Evolutionary conservation across 2,329 filamentous ascomycete genomes (phyloP).

Genomic region (Cytospora paraplurivora): DNA sequence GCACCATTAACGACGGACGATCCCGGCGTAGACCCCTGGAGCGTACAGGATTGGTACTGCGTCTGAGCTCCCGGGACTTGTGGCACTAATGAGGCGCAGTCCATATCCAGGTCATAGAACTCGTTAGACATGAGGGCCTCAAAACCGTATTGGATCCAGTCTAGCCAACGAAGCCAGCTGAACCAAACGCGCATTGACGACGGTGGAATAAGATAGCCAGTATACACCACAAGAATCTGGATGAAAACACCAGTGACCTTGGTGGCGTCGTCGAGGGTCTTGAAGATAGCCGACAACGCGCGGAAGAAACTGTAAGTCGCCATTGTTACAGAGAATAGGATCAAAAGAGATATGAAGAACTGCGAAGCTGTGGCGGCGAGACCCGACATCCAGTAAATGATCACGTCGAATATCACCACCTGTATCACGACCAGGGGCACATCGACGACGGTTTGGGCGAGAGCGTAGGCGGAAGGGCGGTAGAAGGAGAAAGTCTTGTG

Average conservation of each 20-base stretch:
- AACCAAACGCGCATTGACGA: slow-evolving; percentile 66
- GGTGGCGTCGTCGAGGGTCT: slow-evolving; percentile 60
- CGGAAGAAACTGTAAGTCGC: slow-evolving; percentile 45
- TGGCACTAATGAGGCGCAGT: slow-evolving; percentile 56
- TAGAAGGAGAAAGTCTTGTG: slow-evolving; percentile 60
- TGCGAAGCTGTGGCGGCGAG: slow-evolving; percentile 51
- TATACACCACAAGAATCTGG: slow-evolving; percentile 57
- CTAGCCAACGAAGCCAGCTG: slow-evolving; percentile 64
- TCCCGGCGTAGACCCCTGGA: slow-evolving; percentile 52
- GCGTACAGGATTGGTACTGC: slow-evolving; percentile 8
- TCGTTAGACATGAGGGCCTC: slow-evolving; percentile 71
- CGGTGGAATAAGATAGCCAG: slow-evolving; percentile 64
- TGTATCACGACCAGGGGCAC: slow-evolving; percentile 61
- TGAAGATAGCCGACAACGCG: slow-evolving; percentile 56
- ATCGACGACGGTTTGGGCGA: slow-evolving; percentile 57
- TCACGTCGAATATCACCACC: slow-evolving; percentile 57
- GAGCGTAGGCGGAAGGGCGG: slow-evolving; percentile 61
- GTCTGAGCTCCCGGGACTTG: slow-evolving; percentile 42
- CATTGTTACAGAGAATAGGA: slow-evolving; percentile 54
- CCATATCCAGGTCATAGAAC: slow-evolving; percentile 58
- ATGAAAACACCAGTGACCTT: slow-evolving; percentile 53
- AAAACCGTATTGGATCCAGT: slow-evolving; percentile 71
- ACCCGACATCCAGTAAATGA: slow-evolving; percentile 66
- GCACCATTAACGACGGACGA: slow-evolving; percentile 55
- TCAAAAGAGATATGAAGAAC: slow-evolving; percentile 60